Base-by-base conservation (phyloP, 768 basidiomycete species). In the Ramaria sp. region DNA sequence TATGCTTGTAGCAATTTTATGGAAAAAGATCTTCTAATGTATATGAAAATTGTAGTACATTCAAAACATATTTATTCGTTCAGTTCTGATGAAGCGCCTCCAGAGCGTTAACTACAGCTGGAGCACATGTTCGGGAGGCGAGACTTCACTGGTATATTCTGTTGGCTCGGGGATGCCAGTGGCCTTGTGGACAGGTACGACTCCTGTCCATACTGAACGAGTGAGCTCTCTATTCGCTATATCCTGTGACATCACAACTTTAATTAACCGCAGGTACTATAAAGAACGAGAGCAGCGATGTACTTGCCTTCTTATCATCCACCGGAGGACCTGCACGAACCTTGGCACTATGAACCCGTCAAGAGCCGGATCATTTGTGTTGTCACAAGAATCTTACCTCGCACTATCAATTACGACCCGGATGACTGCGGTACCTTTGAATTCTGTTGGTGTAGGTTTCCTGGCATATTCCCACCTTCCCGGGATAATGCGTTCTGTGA, bases 1-100 rank as follows among this genome's bases (percentile, higher is more conserved):
- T 13, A 67, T 88, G 55, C 74, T 82, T 47, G 77, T 83, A 61
- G 81, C 78, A 32, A 73, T 90, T 39, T 70, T 89, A 47, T 85
- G 77, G 60, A 76, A 82, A 56, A 73, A 85, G 63, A 67, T 76
- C 55, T 59, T 76, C 56, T 77, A 62, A 36, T 25, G 38, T 34
- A 55, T 13, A 28, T 13, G 48, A 8, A 32, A 30, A 50, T 27
- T 25, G 45, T 47, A 47, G 10, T 44, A 51, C 16, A 13, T 50
- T 52, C 38, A 28, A 16, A 16, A n/a, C 5, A 22, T 18, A 34
- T 13, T 49, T 6, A n/a, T n/a, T n/a, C n/a, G n/a, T n/a, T n/a
- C n/a, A n/a, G n/a, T n/a, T n/a, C n/a, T 20, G 22, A 34, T 25
- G 15, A 28, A 10, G 27, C 10, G 7, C 20, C n/a, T 53, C 16